Evolutionary conservation across 257 asterid species (phyloP).

Genomic region (Rauvolfia tetraphylla): DNA sequence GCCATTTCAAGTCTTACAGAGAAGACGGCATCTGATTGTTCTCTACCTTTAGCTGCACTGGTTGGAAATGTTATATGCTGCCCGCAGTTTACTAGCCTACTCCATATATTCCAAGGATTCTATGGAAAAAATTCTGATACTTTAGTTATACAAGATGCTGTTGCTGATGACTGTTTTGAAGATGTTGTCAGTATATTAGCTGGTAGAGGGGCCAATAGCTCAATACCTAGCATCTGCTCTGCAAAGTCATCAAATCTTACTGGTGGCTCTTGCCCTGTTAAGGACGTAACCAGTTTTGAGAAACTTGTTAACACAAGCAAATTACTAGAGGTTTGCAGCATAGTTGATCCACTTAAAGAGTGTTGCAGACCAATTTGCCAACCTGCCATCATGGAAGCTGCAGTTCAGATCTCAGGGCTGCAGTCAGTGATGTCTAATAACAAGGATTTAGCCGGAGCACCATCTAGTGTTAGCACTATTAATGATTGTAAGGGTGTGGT

Average conservation of each 20-base stretch:
- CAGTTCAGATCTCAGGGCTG: slow-evolving; percentile 66
- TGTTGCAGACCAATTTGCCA: slow-evolving; percentile 92
- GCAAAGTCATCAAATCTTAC: slow-evolving; percentile 72
- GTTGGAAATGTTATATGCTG: slow-evolving; percentile 95
- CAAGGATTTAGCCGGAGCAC: slow-evolving; percentile 49
- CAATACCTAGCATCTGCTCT: slow-evolving; percentile 70
- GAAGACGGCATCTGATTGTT: slow-evolving; percentile 90
- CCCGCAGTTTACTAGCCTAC: slow-evolving; percentile 89
- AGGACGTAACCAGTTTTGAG: slow-evolving; percentile 69
- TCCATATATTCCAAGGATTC: slow-evolving; percentile 89
- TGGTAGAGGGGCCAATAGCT: slow-evolving; percentile 91
- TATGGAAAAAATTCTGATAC: slow-evolving; percentile 58
- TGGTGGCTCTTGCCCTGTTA: slow-evolving; percentile 96
- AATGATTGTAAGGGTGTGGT: slow-evolving; percentile 92
- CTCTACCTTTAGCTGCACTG: slow-evolving; percentile 66
- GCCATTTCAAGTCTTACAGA: slow-evolving; percentile 66
- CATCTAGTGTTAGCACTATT: slow-evolving; percentile 51
- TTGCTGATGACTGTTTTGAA: slow-evolving; percentile 91
- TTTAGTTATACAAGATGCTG: slow-evolving; percentile 66
- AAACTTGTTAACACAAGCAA: slow-evolving; percentile 78
- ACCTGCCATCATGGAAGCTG: slow-evolving; percentile 87
- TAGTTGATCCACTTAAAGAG: slow-evolving; percentile 84
- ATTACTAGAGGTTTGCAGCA: slow-evolving; percentile 80
- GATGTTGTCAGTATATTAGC: slow-evolving; percentile 92
- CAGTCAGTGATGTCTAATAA: slow-evolving; percentile 47